Evolutionary conservation across 352 stramenopile genomes (phyloP), one percentile per base, ranked within the genome.

Genomic region (Globisporangium nunn): DNA sequence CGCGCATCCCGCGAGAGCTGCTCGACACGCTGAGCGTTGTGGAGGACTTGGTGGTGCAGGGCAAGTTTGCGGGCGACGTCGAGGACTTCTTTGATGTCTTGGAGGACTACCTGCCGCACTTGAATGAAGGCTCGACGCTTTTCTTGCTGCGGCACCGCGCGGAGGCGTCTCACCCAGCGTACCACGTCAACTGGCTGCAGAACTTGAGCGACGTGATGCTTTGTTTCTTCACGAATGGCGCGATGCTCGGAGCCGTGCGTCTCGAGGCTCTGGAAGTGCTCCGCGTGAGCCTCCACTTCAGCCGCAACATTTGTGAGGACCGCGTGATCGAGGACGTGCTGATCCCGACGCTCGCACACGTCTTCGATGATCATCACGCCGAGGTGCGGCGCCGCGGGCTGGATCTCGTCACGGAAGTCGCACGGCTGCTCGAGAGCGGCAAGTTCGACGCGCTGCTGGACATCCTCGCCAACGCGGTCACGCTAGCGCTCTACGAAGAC

Each of bases 301-400:
- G 85, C 63, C 75, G 82, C 14, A 85, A 91, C 58, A 74, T 93
- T 6, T 92, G 80, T 50, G 85, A 95, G 60, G 84, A 93, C 50
- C 78, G 81, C 28, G 79, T 95, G 10, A 83, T 94, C 35, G 85
- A 95, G 69, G 82, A 95, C 62, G 74, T 95, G 11, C 50, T 94
- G 14, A 59, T 94, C 23, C 85, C 85, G 17, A 78, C 71, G 29
- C 63, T 95, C 35, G 56, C 61, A 7, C 69, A 82, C 31, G 67
- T 93, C 7, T 93, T 91, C 60, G 71, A 90, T 61, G 85, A 95
- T 54, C 58, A 68, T 15, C 74, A 88, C 33, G 43, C 67, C 0
- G 71, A 73, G 6, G 78, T 95, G 37, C 82, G 85, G 7, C 60
- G 67, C 12, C 75, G 72, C 35, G 74, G 67, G 2, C 56, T 95